Conservation (phyloP, 345 rosid genomes). For the Dipteronia sinensis region DNA sequence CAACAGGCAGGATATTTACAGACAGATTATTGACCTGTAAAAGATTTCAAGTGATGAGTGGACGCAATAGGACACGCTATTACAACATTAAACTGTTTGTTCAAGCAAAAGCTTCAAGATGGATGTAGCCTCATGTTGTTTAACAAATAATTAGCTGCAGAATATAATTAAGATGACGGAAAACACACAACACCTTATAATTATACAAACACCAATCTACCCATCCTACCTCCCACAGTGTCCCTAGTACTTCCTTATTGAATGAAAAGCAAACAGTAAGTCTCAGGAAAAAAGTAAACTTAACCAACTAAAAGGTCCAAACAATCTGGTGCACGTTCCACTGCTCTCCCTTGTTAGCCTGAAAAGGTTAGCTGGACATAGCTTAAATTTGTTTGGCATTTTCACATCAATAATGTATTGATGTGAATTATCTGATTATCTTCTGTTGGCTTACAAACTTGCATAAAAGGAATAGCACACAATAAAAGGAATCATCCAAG, state of each 20-base stretch:
- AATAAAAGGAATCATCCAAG: neutral
- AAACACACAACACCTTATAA: neutral
- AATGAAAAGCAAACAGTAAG: neutral
- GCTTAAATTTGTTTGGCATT: neutral
- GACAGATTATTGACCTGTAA: constrained; percentile 70
- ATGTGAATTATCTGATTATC: neutral
- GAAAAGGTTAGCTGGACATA: neutral
- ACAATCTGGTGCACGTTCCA: neutral
- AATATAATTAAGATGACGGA: neutral
- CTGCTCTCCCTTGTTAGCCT: neutral
- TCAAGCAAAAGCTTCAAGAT: constrained; percentile 12
- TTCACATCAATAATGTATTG: neutral
- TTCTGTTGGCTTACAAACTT: neutral
- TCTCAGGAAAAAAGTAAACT: neutral
- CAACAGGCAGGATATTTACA: constrained; percentile 62
- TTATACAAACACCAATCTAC: neutral
- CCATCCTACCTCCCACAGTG: neutral
- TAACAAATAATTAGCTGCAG: neutral
- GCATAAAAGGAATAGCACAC: neutral
- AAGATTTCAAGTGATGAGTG: constrained; percentile 11
- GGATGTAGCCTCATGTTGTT: neutral
- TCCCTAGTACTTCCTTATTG: neutral
- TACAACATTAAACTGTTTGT: neutral
- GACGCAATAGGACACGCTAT: constrained; percentile 5
- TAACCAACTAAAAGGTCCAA: neutral